These are phyloP conservation scores for Solanum hybrid DNA, from an alignment of 305 asterid species.

Conservation along the genomic window DNA sequence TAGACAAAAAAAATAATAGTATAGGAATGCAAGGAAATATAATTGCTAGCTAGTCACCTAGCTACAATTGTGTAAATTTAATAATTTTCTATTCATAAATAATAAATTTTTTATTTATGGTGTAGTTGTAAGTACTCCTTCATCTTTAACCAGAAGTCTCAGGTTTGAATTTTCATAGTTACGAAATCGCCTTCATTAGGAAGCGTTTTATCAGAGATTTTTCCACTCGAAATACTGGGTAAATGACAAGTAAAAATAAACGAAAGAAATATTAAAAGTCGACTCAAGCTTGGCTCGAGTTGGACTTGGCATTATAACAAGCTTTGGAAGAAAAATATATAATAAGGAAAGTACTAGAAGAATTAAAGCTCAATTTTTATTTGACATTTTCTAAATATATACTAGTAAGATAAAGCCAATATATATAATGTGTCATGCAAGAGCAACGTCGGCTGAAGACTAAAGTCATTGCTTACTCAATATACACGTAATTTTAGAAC, in stretches of 20 bases:
- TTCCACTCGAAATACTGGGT: too few species aligned
- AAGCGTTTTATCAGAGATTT: fast-evolving
- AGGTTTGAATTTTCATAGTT: fast-evolving
- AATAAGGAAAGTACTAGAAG: neutral
- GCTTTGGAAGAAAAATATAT: neutral
- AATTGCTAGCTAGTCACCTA: neutral
- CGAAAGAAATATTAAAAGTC: too few species aligned
- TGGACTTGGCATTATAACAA: neutral
- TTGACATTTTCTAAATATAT: neutral
- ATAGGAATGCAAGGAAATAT: neutral
- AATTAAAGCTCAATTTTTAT: neutral
- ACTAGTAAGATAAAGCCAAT: neutral
- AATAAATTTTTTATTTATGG: neutral
- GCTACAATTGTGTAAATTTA: neutral
- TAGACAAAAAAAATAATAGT: neutral
- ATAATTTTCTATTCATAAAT: neutral
- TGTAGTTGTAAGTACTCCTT: too few species aligned
- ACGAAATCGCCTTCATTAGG: too few species aligned
- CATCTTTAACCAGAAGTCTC: neutral
- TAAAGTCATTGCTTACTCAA: neutral
- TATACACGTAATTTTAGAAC: neutral
- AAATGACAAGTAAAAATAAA: too few species aligned
- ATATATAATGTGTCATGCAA: neutral
- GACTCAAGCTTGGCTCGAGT: neutral
- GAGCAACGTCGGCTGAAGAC: neutral